Evolutionary conservation across 345 rosid genomes (phyloP), one percentile per base, ranked within the genome.

Genomic region (Bruguiera gymnorhiza): DNA sequence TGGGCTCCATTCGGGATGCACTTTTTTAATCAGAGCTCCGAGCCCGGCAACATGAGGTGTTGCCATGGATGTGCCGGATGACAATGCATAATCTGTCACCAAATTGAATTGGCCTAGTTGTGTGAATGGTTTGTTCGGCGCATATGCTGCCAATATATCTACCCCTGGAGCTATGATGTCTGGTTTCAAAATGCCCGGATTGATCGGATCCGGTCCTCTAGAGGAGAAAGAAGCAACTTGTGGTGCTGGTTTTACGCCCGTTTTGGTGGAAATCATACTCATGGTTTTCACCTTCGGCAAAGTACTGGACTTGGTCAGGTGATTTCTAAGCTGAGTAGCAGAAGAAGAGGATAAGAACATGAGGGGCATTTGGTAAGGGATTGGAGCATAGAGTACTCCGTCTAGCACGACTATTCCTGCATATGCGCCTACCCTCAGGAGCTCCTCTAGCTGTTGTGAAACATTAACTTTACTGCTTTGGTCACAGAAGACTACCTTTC

Each of bases 221-320:
- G 91, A 87, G 20, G 92, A 87, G 78, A 86, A 91, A 34, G 18
- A 30, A 8, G 92, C 91, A 60, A 89, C 84, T 19, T 85, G 65
- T 15, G 97, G 92, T 32, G 95, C 87, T 48, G 85, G 82, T 10
- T 24, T 68, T 5, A 39, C 34, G 0, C 85, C 83, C 7, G 75
- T 53, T 36, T 72, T 74, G 48, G 87, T 84, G 55, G 61, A 56
- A 32, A 57, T 26, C 46, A 86, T 83, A 50, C 37, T 75, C 70
- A 80, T 53, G 23, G 23, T 50, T 70, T 70, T 77, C 36, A 80
- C 81, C 48, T 66, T 79, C 46, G 83, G 53, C 19, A 29, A 31
- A 27, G 51, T 48, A 6, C n/a, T 16, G 11, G 16, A 50, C 1
- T 20, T 56, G 29, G 11, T 8, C 21, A 57, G 19, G 16, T 79